Conservation (phyloP, 169 alveolate genomes). For the Condylostoma magnum region DNA sequence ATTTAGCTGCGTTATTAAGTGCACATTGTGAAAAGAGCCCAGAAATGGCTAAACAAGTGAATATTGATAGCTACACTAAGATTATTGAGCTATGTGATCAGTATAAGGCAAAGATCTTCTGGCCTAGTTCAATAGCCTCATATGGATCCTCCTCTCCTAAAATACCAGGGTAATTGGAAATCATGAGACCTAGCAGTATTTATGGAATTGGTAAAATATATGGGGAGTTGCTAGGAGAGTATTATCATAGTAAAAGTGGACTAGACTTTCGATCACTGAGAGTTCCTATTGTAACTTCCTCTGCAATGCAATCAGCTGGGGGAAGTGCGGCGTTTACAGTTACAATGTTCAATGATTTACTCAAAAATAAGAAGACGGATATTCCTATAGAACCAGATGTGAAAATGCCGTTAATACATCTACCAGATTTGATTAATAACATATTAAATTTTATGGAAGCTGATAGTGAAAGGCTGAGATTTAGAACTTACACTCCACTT, state of each 20-base stretch:
- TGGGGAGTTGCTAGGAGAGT: conserved; percentile 41
- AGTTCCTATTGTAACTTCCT: conserved; percentile 42
- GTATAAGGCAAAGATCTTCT: conserved; percentile 25
- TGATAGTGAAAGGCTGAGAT: conserved; percentile 12
- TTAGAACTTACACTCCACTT: conserved; percentile 40
- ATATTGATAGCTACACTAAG: conserved; percentile 31
- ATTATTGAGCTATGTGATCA: conserved; percentile 40
- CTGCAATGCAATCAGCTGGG: conserved; percentile 18
- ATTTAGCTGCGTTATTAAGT: conserved; percentile 46
- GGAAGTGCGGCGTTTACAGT: conserved; percentile 28
- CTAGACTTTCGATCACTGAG: conserved; percentile 52
- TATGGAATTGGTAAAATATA: conserved; percentile 53
- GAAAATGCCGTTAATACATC: conserved; percentile 41
- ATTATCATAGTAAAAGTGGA: conserved; percentile 41
- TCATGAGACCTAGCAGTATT: conserved; percentile 37
- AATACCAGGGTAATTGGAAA: conserved; percentile 24
- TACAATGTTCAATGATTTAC: conserved; percentile 38
- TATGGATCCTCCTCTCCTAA: conserved; percentile 34
- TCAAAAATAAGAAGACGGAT: conserved; percentile 15
- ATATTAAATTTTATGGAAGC: conserved; percentile 39
- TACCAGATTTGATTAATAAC: conserved; percentile 36
- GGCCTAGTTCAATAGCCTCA: conserved; percentile 42
- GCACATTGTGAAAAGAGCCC: conserved; percentile 47
- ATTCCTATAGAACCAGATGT: conserved; percentile 28
- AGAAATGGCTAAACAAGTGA: conserved; percentile 35